Evolutionary conservation across 2,329 filamentous ascomycete genomes (phyloP), one percentile per base, ranked within the genome.

Genomic region (Penicillium expansum): DNA sequence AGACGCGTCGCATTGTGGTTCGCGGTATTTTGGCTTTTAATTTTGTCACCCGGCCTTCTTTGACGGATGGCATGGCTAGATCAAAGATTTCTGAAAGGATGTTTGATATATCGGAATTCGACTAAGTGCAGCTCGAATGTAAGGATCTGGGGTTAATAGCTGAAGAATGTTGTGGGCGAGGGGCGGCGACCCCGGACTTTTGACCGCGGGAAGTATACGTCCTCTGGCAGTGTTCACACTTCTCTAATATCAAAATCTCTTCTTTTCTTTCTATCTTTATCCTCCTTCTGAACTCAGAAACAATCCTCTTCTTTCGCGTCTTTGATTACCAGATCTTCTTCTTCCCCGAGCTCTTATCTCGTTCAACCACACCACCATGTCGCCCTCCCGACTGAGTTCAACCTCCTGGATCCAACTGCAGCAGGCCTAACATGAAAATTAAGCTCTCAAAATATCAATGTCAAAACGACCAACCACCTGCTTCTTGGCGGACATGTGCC

Each of bases 41-140:
- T 49, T 71, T 72, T 8, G 58, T 60, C 11, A 71, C 50, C 53
- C 67, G 59, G 47, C 61, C 63, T 14, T 64, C 61, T 60, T 67
- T 62, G 30, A 62, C 62, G 5, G 61, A 55, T 9, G 63, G 29
- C 43, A 54, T 52, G 14, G 18, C 5, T 11, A 6, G 8, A 13
- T n/a, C 13, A 10, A 35, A 0, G 2, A 11, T 10, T 6, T 24
- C 0, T 24, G 1, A 7, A 0, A 20, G 14, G 7, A 5, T 62
- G 64, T 68, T 37, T 55, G 18, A 14, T 5, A n/a, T 11, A 5
- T 11, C 6, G 3, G 10, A 7, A 7, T 20, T 20, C 1, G 24
- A 27, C 3, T 39, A 20, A 16, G 42, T 5, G 41, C 10, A 8
- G 8, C 14, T 35, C 10, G 11, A 13, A 45, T 44, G 8, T 14